Evolutionary conservation across 305 asterid species (phyloP), one percentile per base, ranked within the genome.

Genomic region (Coffea humblotiana): DNA sequence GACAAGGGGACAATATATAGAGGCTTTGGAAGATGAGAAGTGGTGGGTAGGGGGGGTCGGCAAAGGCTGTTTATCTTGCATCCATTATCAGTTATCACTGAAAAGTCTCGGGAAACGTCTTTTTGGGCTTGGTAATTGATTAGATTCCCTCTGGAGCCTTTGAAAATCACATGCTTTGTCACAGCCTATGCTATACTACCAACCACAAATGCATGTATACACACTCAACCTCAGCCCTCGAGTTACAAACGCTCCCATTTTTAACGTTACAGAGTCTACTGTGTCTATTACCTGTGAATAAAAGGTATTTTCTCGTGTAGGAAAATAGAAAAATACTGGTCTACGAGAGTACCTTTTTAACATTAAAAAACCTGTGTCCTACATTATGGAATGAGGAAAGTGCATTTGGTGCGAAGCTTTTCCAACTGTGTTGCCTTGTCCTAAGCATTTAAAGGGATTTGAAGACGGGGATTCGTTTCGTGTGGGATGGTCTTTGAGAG

Each of bases 141-240:
- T 85, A 87, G 95, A 92, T 92, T 88, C 95, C 89, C 85, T 83
- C 79, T 72, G 56, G 64, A 52, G 23, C n/a, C 63, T 82, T 74
- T 65, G 77, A 79, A 86, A 81, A 82, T 89, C 97, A 90, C 95
- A 92, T 92, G 97, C 91, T 72, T 87, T 87, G 95, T 91, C 91
- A 82, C 83, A 60, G 71, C 78, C n/a, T 19, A 52, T 43, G 25
- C 48, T 1, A 21, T 45, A 2, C 4, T 11, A 43, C 29, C 7
- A 0, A 19, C 58, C 54, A 16, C 47, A 6, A 2, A 2, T 32
- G 83, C 79, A 76, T 77, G 56, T 16, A 51, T 16, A 56, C 63
- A 18, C 63, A 1, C 65, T 73, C 72, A 79, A 73, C 82, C 81
- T 75, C 83, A 76, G 32, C 61, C 64, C 40, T 21, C 10, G 4